Conservation (phyloP, 2,329 filamentous ascomycete species). For the Fusarium phyllophilum region DNA sequence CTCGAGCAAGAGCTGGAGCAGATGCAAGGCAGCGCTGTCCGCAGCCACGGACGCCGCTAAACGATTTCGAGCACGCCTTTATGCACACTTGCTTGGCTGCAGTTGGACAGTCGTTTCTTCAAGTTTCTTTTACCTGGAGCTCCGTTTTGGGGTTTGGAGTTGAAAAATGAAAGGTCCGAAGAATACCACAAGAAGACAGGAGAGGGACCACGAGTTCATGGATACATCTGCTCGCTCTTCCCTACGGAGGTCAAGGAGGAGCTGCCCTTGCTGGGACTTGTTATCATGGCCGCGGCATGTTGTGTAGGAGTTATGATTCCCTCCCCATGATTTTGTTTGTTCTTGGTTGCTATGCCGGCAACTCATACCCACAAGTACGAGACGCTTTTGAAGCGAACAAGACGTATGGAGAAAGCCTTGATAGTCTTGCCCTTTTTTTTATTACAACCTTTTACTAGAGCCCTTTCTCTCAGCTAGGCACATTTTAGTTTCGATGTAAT, state of each 20-base stretch:
- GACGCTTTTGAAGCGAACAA: constrained; percentile 40
- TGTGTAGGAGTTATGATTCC: constrained; percentile 44
- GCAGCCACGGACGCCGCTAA: constrained; percentile 93
- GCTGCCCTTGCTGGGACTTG: constrained; percentile 26
- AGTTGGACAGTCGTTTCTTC: constrained; percentile 44
- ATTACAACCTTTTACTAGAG: constrained; percentile 47
- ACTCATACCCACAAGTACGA: constrained; percentile 37
- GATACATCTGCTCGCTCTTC: constrained; percentile 45
- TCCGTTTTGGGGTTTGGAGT: constrained; percentile 50
- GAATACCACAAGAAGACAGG: constrained; percentile 45
- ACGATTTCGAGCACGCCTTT: constrained; percentile 7
- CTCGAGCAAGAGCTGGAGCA: constrained; percentile 91
- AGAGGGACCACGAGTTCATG: constrained; percentile 41
- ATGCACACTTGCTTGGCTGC: constrained; percentile 41
- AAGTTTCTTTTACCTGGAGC: constrained; percentile 43
- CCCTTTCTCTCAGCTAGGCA: constrained; percentile 50
- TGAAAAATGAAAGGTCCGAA: constrained; percentile 48
- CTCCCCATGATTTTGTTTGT: constrained; percentile 38
- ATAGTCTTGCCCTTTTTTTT: constrained; percentile 53
- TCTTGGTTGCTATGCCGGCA: constrained; percentile 37
- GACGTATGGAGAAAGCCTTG: constrained; percentile 47
- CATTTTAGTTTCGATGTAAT: constrained; percentile 60
- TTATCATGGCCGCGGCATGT: constrained; percentile 36
- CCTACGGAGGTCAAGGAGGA: constrained; percentile 21
- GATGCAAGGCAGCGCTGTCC: constrained; percentile 89